These are phyloP conservation scores for Agrocybe pediades DNA, from an alignment of 768 basidiomycete species.

Conservation along the genomic window DNA sequence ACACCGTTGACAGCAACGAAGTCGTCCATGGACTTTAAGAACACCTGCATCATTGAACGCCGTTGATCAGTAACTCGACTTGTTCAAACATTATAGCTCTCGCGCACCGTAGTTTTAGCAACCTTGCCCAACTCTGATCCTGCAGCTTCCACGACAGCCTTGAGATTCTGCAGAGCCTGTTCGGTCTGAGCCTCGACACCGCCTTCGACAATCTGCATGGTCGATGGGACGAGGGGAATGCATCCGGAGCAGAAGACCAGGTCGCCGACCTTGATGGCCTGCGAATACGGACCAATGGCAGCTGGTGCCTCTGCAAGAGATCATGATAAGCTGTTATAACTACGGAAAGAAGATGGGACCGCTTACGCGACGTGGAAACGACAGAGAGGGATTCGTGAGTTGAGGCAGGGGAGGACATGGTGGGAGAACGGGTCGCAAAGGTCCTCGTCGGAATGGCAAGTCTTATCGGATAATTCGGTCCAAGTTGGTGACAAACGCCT, in stretches of 20 bases:
- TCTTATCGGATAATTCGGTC: conserved; percentile 11
- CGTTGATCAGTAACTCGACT: not conserved
- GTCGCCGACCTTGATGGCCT: conserved; percentile 82
- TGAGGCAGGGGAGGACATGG: conserved; percentile 34
- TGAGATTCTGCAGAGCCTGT: conserved; percentile 87
- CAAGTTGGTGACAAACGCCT: not conserved
- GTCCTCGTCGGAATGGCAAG: not conserved
- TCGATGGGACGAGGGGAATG: conserved; percentile 78
- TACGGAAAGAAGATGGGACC: not conserved
- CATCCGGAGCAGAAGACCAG: conserved; percentile 90
- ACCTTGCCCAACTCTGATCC: conserved; percentile 80
- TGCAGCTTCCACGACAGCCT: conserved; percentile 79
- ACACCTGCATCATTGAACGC: conserved; percentile 55
- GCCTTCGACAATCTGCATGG: conserved; percentile 68
- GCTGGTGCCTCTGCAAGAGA: conserved; percentile 62
- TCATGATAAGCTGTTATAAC: not conserved
- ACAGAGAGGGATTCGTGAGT: conserved; percentile 41
- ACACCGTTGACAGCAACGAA: conserved; percentile 81
- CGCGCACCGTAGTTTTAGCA: conserved; percentile 86
- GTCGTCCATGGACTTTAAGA: conserved; percentile 91
- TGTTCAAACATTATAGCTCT: not conserved
- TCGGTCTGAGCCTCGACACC: conserved; percentile 80
- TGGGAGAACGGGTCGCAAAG: conserved; percentile 8
- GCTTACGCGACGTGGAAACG: conserved; percentile 45
- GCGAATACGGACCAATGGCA: conserved; percentile 86